Conservation (phyloP, 352 stramenopile species). For the Phytophthora multivora region DNA sequence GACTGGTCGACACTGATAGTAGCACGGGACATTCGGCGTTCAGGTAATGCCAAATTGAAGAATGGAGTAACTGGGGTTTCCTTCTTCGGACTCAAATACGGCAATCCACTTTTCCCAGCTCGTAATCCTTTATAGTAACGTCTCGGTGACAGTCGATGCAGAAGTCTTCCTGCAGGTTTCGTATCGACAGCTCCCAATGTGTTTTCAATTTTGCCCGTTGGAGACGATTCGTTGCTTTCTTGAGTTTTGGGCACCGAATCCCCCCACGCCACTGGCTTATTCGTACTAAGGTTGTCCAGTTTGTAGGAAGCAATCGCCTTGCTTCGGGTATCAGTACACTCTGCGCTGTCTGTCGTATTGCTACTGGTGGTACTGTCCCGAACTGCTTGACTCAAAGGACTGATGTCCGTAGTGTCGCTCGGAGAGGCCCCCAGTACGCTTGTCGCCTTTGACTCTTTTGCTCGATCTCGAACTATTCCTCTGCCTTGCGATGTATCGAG, state of each 20-base stretch:
- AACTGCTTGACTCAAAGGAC: constrained; percentile 19
- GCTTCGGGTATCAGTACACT: not conserved
- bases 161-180: constrained; percentile 23
- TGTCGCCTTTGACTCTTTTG: not conserved
- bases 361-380: constrained; percentile 4
- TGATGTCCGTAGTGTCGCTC: constrained; percentile 15
- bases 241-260: constrained; percentile 10
- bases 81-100: constrained; percentile 20
- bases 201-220: not conserved
- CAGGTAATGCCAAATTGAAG: constrained; percentile 5
- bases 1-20: constrained; percentile 7
- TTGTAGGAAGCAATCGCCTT: constrained; percentile 14
- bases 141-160: constrained; percentile 30
- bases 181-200: constrained; percentile 14
- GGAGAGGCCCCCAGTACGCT: constrained; percentile 4
- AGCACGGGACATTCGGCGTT: constrained; percentile 15
- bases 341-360: not conserved
- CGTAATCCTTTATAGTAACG: constrained; percentile 26
- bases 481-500: not conserved
- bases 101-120: constrained; percentile 10
- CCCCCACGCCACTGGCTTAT: constrained; percentile 24
- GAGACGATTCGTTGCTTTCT: constrained; percentile 4
- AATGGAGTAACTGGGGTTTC: constrained; percentile 16
- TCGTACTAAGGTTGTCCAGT: constrained; percentile 20
- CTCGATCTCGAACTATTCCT: not conserved